These are phyloP conservation scores for Physcia stellaris DNA, from an alignment of 495 filamentous ascomycete genomes.

Conservation along the genomic window DNA sequence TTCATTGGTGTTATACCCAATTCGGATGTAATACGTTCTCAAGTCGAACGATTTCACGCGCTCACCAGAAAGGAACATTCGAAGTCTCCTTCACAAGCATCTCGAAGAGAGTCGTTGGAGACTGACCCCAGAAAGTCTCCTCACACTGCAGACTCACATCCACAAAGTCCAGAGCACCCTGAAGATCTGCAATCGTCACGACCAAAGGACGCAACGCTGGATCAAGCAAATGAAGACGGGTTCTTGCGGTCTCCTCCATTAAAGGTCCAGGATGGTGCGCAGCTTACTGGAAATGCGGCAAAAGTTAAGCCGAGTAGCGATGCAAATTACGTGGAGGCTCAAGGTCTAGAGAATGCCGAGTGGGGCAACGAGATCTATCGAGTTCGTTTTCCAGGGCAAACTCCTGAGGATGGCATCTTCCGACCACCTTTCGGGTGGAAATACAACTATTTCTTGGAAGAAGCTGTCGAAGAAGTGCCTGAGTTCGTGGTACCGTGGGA, in stretches of 20 bases:
- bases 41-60: constrained; percentile 46
- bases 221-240: not conserved
- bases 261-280: too few species aligned
- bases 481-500: constrained; percentile 99
- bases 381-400: constrained; percentile 70
- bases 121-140: not conserved
- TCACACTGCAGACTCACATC: not conserved
- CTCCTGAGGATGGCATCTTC: constrained; percentile 64
- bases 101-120: too few species aligned
- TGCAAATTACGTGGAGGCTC: constrained; percentile 7
- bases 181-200: not conserved
- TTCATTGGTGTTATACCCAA: constrained; percentile 92
- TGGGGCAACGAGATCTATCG: constrained; percentile 92
- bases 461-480: constrained; percentile 90
- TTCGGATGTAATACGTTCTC: constrained; percentile 65
- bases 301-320: not conserved
- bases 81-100: not conserved
- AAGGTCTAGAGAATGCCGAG: constrained; percentile 30
- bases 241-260: not conserved
- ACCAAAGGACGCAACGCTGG: not conserved
- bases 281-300: not conserved
- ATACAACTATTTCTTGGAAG: constrained; percentile 88
- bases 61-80: not conserved
- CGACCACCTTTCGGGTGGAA: constrained; percentile 94
- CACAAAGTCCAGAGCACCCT: not conserved